Evolutionary conservation across 345 rosid genomes (phyloP), one percentile per base, ranked within the genome.

Genomic region (Nephelium lappaceum): DNA sequence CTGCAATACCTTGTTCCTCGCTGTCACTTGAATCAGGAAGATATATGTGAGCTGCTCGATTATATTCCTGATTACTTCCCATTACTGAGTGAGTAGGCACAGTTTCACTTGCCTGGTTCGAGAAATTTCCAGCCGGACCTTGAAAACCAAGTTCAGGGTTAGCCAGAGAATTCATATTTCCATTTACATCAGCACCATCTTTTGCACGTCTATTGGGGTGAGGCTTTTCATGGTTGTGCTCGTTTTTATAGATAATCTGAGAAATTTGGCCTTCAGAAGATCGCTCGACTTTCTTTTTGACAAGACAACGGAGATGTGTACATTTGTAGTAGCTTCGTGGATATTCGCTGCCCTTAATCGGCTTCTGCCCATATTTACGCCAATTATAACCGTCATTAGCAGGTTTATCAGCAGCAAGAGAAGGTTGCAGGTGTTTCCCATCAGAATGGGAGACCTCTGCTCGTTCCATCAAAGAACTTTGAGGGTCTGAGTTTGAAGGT

Each of bases 271-370:
- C 99, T 66, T 89, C 90, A 10, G 89, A 90, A 14, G 97, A 89
- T 24, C 97, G 94, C 84, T 96, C 99, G 11, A 96, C 95, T 87
- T 90, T 91, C 89, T 94, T 96, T 86, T 88, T 96, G n/a, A 94
- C 97, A 0, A 92, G 91, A 83, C 99, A 96, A 64, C 84, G 88
- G 60, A 58, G 83, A 83, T 93, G 87, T 11, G 97, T 96, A 74
- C 99, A 96, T 80, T 92, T 96, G 84, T 96, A 96, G 87, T 96
- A 94, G 87, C 99, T 96, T 84, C 99, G 83, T 7, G 99, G 98
- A 87, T 85, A 94, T 82, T 92, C 97, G 71, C 95, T 90, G 73
- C 98, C 97, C 87, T 96, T 94, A 42, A 94, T 95, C 36, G 97
- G 98, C 87, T 94, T 96, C 86, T 96, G 98, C 72, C 99, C 97